A percentile compares a stretch with the other conserved stretches of the same genome.
Evolutionary conservation across 345 rosid genomes (phyloP).

Genomic region (Diplotaxis tenuifolia): DNA sequence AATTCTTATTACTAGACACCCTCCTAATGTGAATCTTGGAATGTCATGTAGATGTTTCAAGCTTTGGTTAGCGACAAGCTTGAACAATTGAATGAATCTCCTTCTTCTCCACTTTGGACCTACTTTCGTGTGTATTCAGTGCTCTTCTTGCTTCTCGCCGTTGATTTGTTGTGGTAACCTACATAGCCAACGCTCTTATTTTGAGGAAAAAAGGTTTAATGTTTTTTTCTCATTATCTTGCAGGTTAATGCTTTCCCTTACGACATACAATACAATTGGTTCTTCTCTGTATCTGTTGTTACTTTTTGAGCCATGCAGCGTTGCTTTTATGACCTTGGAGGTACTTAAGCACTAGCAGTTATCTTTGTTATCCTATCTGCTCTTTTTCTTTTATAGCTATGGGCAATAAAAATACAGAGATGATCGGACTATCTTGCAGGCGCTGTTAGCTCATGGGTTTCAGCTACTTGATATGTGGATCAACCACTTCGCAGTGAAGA

Average conservation of each 20-base stretch:
- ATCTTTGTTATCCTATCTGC: neutral
- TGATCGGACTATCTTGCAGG: constrained; percentile 46
- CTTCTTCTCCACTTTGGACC: constrained; percentile 79
- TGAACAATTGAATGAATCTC: constrained; percentile 92
- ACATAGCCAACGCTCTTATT: neutral
- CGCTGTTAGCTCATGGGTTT: constrained; percentile 82
- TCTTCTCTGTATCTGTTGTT: constrained; percentile 38
- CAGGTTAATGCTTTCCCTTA: constrained; percentile 41
- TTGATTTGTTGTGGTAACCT: constrained; percentile 72
- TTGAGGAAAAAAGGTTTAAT: neutral
- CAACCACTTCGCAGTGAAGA: constrained; percentile 64
- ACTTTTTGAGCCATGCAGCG: constrained; percentile 43
- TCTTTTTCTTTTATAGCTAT: constrained; percentile 1
- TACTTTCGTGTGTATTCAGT: constrained; percentile 86
- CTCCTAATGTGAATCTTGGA: constrained; percentile 19
- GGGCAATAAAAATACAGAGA: neutral
- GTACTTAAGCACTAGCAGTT: constrained; percentile 23
- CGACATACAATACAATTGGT: constrained; percentile 36
- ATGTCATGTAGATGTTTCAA: constrained; percentile 77
- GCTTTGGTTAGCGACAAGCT: constrained; percentile 96
- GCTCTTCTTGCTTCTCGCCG: constrained; percentile 64
- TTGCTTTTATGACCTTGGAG: constrained; percentile 44
- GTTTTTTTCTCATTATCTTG: constrained; percentile 2
- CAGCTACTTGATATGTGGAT: constrained; percentile 87
- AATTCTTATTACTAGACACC: no score